Percentiles rank a stretch among this genome's conserved stretches.
Evolutionary conservation across 768 basidiomycete species (phyloP).

Genomic region (Termitomyces heimii): DNA sequence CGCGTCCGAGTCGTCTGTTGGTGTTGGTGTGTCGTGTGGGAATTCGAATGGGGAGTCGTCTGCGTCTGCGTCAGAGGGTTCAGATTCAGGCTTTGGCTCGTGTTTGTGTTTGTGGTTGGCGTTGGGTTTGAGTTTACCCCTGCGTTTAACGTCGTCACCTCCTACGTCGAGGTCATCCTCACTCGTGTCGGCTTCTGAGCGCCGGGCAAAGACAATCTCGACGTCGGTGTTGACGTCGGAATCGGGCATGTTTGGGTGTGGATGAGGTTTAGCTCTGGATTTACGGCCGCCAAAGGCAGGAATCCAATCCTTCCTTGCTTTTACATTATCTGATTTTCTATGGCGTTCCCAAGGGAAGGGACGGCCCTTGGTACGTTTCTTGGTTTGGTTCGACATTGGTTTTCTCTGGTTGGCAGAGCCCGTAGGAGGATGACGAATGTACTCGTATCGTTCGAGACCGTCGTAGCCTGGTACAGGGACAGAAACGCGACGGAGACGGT

Average conservation of each 20-base stretch:
- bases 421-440: too few relatives aligned
- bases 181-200: background rate
- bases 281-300: slow-evolving; percentile 1
- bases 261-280: too few relatives aligned
- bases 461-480: too few relatives aligned
- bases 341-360: slow-evolving; percentile 28
- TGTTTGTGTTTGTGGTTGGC: background rate
- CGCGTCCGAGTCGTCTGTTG: slow-evolving; percentile 14
- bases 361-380: too few relatives aligned
- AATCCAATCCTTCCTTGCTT: slow-evolving; percentile 12
- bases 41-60: background rate
- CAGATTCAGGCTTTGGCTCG: too few relatives aligned
- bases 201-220: slow-evolving; percentile 6
- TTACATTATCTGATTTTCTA: background rate
- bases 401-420: too few relatives aligned
- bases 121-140: background rate
- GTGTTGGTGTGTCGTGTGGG: too few relatives aligned
- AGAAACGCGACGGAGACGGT: background rate
- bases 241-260: too few relatives aligned
- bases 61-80: background rate
- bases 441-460: too few relatives aligned
- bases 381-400: too few relatives aligned
- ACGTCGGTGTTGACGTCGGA: slow-evolving; percentile 8
- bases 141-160: background rate
- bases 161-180: too few relatives aligned